Conservation (phyloP, 495 filamentous ascomycete genomes). For the Podospora fimiseda region DNA sequence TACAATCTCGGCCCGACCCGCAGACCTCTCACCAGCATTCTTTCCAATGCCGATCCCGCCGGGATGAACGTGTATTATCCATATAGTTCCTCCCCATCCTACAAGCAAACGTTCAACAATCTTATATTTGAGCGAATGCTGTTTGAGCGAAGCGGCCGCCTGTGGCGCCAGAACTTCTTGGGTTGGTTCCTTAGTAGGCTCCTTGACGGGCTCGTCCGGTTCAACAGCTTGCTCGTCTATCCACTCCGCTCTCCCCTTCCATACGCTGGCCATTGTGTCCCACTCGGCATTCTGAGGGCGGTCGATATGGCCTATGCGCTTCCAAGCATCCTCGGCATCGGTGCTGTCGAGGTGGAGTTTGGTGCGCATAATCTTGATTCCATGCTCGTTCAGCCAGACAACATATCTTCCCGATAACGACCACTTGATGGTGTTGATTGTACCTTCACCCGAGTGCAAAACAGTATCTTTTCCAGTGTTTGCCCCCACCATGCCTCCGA, state of each 20-base stretch:
- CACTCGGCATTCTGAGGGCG: conserved; percentile 71
- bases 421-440: conserved; percentile 87
- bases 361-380: conserved; percentile 94
- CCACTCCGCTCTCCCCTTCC: conserved; percentile 90
- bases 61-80: conserved; percentile 87
- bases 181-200: conserved; percentile 32
- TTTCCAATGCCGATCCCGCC: conserved; percentile 62
- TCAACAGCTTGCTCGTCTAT: conserved; percentile 74
- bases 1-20: conserved; percentile 78
- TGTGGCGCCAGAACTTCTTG: conserved; percentile 30
- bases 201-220: conserved; percentile 42
- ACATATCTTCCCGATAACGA: conserved; percentile 86
- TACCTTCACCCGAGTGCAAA: conserved; percentile 86
- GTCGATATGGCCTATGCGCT: conserved; percentile 87
- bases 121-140: conserved; percentile 38
- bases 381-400: conserved; percentile 90
- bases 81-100: conserved; percentile 92
- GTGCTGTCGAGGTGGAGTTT: conserved; percentile 72
- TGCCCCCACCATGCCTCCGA: conserved; percentile 73
- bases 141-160: conserved; percentile 41
- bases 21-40: conserved; percentile 61
- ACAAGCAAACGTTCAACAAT: conserved; percentile 74
- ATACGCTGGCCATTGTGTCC: conserved; percentile 91
- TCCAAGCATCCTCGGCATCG: conserved; percentile 83
- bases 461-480: conserved; percentile 80